Evolutionary conservation across 495 filamentous ascomycete species (phyloP), one percentile per base, ranked within the genome.

Genomic region (Friedmanniomyces endolithicus): DNA sequence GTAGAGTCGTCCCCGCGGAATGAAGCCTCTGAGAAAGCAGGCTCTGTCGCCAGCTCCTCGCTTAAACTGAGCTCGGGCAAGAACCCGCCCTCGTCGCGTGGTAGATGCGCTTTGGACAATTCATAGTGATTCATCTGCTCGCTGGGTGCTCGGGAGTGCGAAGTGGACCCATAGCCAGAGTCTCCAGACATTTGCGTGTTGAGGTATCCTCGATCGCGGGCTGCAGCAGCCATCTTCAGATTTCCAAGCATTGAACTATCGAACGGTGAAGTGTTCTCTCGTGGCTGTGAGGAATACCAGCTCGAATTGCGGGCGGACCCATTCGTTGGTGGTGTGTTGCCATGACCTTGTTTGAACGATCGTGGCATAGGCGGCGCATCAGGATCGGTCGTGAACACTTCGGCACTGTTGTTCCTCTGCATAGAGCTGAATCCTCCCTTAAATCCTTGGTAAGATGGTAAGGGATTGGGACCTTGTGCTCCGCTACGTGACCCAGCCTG

Each of bases 141-240:
- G 24, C 44, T 59, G 6, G 40, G 43, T 2, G 51, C 57, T 4
- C 27, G 41, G 12, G 57, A 59, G 16, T 41, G 52, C 3, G 34
- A 31, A 14, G 25, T 34, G 2, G 57, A 59, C 17, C 43, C 51
- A 31, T 59, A 59, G 6, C 57, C 57, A 41, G 57, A 59, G 31
- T 59, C 57, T 44, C 41, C 7, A 9, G 51, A 55, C 2, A 6
- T 29, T 2, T 58, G 43, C 6, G 57, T 35, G 16, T 48, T 44
- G 19, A 44, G 19, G 19, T 52, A 29, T 27, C 43, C 48, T 12
- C 55, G 48, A 23, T 53, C 22, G 7, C 51, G 37, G 2, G 51
- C 37, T 11, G 51, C 51, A 11, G 33, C 22, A 22, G 37, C 37
- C 51, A 33, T 53, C 51, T 53, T 55, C 14, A n/a, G 53, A 19